Evolutionary conservation across 495 filamentous ascomycete species (phyloP), one percentile per base, ranked within the genome.

Genomic region (Penicillium turbatum): DNA sequence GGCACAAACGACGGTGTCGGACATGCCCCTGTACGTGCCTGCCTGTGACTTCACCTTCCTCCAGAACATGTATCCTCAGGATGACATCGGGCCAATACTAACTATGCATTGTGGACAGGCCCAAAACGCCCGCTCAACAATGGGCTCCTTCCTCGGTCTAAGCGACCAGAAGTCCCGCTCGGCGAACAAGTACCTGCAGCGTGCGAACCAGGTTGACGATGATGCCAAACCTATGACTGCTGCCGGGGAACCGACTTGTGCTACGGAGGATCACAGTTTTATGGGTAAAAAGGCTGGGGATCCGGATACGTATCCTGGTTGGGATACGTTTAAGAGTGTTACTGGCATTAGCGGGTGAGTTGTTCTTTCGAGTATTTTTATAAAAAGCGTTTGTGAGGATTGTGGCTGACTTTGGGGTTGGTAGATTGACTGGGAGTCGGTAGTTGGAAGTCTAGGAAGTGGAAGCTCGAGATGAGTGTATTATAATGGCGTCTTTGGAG

Each of bases 211-310:
- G 6, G 56, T 54, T 2, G 48, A 39, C 0, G 47, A 13, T 0
- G 35, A 38, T 29, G 7, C 19, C 2, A 43, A 31, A n/a, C 40
- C 55, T 1, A 59, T 43, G 12, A 61, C 38, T 9, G 57, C 49
- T 1, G 16, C 27, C 15, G 43, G 53, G 1, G 56, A 63, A 8
- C 55, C 57, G 9, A 66, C 60, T 13, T 68, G 65, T 47, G 55
- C 61, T 6, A 62, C 31, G 13, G 70, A 77, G 49, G 72, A 75
- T 48, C 67, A 69, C 46, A 68, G 56, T 24, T 75, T 74, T 48
- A 70, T 68, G 69, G 36, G 50, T 0, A 51, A 47, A 19, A 70
- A 66, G 44, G 66, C 74, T 6, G 72, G 74, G 9, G 58, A 52
- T 12, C 48, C 61, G 19, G 60, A 65, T 29, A 68, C 67, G 9